phyloP scores from a whole-genome alignment of 164 flowering plant species.

The Cinnamomum micranthum region DNA sequence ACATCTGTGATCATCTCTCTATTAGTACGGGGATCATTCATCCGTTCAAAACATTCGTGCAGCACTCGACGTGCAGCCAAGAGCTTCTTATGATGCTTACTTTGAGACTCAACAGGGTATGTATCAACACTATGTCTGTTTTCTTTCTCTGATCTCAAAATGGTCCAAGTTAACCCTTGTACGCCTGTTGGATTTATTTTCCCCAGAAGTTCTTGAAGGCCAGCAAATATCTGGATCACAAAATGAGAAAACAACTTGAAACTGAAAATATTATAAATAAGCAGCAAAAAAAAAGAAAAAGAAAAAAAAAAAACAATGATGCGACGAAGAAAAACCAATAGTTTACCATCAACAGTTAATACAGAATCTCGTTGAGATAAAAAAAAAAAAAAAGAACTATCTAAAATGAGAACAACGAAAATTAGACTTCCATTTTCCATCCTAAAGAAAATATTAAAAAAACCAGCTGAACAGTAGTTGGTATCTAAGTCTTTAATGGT shows the following conservation, averaged over 20 bases:
- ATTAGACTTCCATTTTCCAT: too few relatives aligned
- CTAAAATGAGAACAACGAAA: too few relatives aligned
- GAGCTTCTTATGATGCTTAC: conserved; percentile 56
- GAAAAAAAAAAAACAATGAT: too few relatives aligned
- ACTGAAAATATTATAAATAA: not conserved
- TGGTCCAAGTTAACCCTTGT: conserved; percentile 61
- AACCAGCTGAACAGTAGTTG: too few relatives aligned
- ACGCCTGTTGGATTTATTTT: conserved; percentile 40
- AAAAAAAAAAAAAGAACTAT: too few relatives aligned
- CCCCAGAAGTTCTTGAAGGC: conserved; percentile 50
- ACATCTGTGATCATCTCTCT: conserved; percentile 72
- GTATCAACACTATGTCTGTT: conserved; percentile 15
- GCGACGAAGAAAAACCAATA: too few relatives aligned
- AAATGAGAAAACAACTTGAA: not conserved
- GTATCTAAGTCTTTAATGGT: too few relatives aligned
- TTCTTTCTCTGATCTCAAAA: conserved; percentile 36
- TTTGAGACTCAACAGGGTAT: conserved; percentile 23
- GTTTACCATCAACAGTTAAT: too few relatives aligned
- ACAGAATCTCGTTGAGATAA: too few relatives aligned
- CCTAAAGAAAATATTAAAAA: too few relatives aligned
- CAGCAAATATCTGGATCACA: conserved; percentile 46
- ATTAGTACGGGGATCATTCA: conserved; percentile 42
- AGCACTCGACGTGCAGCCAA: conserved; percentile 60
- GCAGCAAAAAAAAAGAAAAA: too few relatives aligned
- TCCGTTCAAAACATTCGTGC: conserved; percentile 83